Evolutionary conservation across 352 stramenopile genomes (phyloP).

Genomic region (Phytopythium oedochilum): DNA sequence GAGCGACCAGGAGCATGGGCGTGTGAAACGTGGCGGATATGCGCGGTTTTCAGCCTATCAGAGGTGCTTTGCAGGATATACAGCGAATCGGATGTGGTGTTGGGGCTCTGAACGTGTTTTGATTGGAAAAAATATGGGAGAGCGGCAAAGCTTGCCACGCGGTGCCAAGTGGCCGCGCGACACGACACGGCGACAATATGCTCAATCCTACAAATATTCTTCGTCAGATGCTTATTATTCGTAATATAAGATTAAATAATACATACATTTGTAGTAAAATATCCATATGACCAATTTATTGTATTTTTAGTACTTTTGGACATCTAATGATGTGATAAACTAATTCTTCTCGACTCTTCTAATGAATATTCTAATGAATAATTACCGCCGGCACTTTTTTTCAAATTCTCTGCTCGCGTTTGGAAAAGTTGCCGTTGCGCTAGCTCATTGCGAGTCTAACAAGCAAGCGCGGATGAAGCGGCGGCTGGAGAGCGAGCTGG

Average conservation of each 20-base stretch:
- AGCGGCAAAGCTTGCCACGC: slow-evolving; percentile 3
- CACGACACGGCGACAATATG: neutral
- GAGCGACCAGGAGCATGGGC: neutral
- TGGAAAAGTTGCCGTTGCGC: slow-evolving; percentile 9
- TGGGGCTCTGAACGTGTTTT: too few relatives aligned
- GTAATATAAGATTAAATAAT: neutral
- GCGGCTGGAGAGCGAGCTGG: slow-evolving; percentile 15
- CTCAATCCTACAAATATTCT: slow-evolving; percentile 13
- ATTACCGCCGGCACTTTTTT: neutral
- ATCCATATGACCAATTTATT: neutral
- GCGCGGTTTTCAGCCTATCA: neutral
- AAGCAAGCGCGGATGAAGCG: slow-evolving; percentile 32
- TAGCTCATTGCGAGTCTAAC: neutral
- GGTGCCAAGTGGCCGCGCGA: slow-evolving; percentile 8
- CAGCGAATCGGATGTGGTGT: too few relatives aligned
- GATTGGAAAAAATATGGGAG: neutral
- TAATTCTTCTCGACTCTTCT: too few relatives aligned
- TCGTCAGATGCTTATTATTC: too few relatives aligned
- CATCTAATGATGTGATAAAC: too few relatives aligned
- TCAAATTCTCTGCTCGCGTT: neutral
- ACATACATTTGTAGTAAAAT: neutral
- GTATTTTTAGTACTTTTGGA: neutral
- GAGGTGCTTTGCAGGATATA: too few relatives aligned
- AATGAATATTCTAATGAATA: neutral
- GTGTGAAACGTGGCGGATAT: neutral